Evolutionary conservation across 768 basidiomycete genomes (phyloP), one percentile per base, ranked within the genome.

Genomic region (Epithele typhae): DNA sequence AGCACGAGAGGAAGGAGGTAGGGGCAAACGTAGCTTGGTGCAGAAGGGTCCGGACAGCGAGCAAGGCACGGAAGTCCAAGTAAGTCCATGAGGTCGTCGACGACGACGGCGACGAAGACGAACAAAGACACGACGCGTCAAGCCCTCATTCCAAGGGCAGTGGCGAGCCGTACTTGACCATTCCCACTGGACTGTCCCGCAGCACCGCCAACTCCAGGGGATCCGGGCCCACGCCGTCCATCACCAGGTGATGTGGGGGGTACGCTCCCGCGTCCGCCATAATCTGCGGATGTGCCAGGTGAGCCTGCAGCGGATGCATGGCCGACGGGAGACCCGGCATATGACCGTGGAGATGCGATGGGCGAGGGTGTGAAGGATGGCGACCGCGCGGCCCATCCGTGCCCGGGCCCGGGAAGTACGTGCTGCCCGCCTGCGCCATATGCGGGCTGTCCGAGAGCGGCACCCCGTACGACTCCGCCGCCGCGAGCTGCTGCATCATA

Each of bases 401-500:
- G 65, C 44, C 57, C 69, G 48, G 65, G 70, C 51, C 51, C 56
- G 59, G 59, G 46, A 59, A 62, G 53, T 56, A 44, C 39, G 59
- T 30, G 27, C 27, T 19, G 15, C 35, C 15, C 12, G 35, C 59
- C 62, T 46, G 45, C 45, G 49, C 25, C 59, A 51, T 46, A 42
- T 55, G 56, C 49, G 54, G 48, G 62, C 27, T 56, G 59, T 24
- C 41, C 51, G 51, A 44, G 30, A 37, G 51, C 46, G 37, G 51
- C 25, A 23, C 39, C 58, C 54, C 62, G 65, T 56, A 55, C 53
- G 48, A 61, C 66, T 55, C 64, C 61, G 57, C 63, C 60, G 65
- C 62, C 34, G n/a, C n/a, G n/a, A n/a, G n/a, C n/a, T n/a, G n/a
- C n/a, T 64, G 68, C 40, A 64, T 66, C 59, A 69, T 66, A 59